Conservation (phyloP, 257 asterid species). For the Fraxinus quadrangulata region DNA sequence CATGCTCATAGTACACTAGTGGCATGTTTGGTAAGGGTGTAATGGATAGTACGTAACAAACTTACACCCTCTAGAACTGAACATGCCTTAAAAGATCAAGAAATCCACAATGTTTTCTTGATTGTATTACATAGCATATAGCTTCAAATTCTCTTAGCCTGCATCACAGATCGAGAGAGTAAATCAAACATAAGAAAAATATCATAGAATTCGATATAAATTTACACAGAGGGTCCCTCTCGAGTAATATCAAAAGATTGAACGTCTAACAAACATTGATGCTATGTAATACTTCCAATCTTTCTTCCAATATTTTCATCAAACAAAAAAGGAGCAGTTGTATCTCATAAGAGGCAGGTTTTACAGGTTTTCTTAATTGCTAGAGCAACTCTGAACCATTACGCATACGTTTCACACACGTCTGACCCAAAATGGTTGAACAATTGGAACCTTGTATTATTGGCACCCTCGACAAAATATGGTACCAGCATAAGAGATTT, state of each 20-base stretch:
- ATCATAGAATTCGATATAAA: not conserved
- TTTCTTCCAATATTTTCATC: not conserved
- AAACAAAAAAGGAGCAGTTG: not conserved
- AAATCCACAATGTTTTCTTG: not conserved
- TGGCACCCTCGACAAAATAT: constrained; percentile 18
- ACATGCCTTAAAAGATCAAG: not conserved
- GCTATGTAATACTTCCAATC: not conserved
- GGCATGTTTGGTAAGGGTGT: not conserved
- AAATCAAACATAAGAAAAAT: not conserved
- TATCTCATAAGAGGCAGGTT: not conserved
- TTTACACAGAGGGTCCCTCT: not conserved
- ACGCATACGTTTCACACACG: not conserved
- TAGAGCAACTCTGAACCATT: not conserved
- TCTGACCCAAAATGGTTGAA: not conserved
- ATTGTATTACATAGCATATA: not conserved
- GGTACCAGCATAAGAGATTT: constrained; percentile 16
- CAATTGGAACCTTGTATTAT: constrained; percentile 15
- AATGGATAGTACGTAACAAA: not conserved
- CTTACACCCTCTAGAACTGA: not conserved
- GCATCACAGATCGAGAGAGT: not conserved
- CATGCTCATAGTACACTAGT: not conserved
- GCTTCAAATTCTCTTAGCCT: not conserved
- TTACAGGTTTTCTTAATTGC: constrained; percentile 12
- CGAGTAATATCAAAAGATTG: too few species aligned
- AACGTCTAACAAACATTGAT: not conserved